phyloP scores from a whole-genome alignment of 2,329 filamentous ascomycete species.

The Claviceps pusilla region DNA sequence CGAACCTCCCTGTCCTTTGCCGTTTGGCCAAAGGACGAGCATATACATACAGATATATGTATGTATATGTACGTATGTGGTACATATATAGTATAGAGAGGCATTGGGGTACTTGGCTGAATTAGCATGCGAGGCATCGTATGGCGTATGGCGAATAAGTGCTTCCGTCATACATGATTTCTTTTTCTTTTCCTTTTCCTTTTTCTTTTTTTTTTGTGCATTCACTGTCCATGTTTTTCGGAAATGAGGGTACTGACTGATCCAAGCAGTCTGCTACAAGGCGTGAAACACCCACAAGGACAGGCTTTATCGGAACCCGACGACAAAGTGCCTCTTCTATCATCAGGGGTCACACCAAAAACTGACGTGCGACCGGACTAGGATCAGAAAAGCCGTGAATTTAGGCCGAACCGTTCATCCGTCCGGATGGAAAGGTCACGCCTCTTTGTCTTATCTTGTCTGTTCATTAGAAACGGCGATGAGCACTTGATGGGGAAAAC shows the following conservation, averaged over 20 bases:
- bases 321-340: neutral
- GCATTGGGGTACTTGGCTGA: neutral
- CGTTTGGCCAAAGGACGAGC: neutral
- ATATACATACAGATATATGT: neutral
- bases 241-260: conserved; percentile 1
- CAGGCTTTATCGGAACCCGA: conserved; percentile 4
- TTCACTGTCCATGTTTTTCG: neutral
- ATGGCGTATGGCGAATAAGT: neutral
- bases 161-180: neutral
- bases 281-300: conserved; percentile 9
- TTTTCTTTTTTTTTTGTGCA: neutral
- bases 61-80: no score
- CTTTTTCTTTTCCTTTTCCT: no score
- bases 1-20: neutral
- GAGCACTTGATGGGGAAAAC: neutral
- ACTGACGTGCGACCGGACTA: conserved; percentile 9
- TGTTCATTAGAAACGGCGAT: neutral
- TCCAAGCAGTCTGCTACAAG: conserved; percentile 7
- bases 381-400: conserved; percentile 4
- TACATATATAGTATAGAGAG: neutral
- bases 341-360: conserved; percentile 6
- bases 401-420: conserved; percentile 1
- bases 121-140: neutral
- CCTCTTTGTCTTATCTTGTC: neutral
- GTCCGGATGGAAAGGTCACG: neutral